Evolutionary conservation across 129 eudicot genomes (phyloP).

Genomic region (carrot (Daucus carota)): DNA sequence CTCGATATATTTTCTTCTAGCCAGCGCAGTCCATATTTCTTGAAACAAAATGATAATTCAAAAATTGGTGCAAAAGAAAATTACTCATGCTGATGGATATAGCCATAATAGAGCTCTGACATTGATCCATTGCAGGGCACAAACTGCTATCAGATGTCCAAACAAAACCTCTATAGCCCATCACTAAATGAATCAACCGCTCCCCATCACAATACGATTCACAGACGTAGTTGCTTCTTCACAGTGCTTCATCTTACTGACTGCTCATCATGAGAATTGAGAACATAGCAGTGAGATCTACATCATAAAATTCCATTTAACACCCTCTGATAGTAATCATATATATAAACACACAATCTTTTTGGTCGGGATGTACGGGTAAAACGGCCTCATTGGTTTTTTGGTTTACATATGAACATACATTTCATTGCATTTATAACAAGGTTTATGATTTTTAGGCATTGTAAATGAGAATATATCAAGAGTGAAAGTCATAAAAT

Average conservation of each 20-base stretch:
- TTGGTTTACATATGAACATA: no score
- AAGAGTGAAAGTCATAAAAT: no score
- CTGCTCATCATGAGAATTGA: neutral
- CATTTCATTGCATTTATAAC: no score
- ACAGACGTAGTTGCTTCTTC: neutral
- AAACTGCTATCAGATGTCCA: neutral
- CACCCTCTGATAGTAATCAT: slow-evolving; percentile 93
- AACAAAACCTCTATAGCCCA: neutral
- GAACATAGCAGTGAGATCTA: neutral
- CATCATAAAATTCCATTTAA: slow-evolving; percentile 85
- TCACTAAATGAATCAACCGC: slow-evolving; percentile 9
- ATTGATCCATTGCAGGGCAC: neutral
- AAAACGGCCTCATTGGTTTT: no score
- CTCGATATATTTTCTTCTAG: neutral
- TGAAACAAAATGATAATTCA: neutral
- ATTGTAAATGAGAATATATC: no score
- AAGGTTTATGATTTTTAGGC: no score
- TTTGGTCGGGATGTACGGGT: no score
- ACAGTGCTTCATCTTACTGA: slow-evolving; percentile 2
- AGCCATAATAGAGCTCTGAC: neutral
- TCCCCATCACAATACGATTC: neutral
- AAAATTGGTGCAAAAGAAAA: slow-evolving; percentile 5
- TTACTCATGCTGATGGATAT: neutral
- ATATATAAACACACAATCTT: no score
- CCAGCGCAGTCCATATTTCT: slow-evolving; percentile 1